Evolutionary conservation across 768 basidiomycete genomes (phyloP), one percentile per base, ranked within the genome.

Genomic region (Grammothele lineata): DNA sequence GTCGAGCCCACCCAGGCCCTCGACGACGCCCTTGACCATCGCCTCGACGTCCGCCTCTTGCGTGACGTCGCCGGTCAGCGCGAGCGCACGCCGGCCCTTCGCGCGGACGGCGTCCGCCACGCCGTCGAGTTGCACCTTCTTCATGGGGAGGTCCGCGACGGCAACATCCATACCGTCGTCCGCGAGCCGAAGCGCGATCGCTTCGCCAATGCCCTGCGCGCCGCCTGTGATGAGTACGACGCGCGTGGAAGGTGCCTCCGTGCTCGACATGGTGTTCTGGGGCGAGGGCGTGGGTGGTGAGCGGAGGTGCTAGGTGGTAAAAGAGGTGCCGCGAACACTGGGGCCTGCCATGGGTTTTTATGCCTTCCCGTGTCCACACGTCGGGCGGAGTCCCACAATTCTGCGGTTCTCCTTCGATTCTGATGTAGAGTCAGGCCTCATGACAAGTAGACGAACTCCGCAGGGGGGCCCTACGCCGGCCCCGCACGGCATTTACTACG

Each of bases 141-240:
- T 58, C 7, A 32, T 17, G n/a, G 41, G 34, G 15, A 60, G 9
- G 33, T 58, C 60, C 25, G 45, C 40, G 8, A 62, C 36, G 5
- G 45, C 55, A 19, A 58, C 47, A 43, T 62, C 55, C 27, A 43
- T 48, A 23, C 62, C 62, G 37, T 62, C 62, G 3, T 55, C 48
- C 4, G 63, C 63, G 24, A 65, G 56, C 12, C 55, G 54, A 11
- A 62, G 37, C 6, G 62, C 62, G 35, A 65, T 58, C 26, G 54
- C 59, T 21, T 55, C 48, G 14, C 63, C 63, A 11, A 65, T 58
- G 32, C 63, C 63, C 35, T 65, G 67, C 1, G 66, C 65, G 4
- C 66, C 65, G 18, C 73, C 75, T 0, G 73, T 74, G 25, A 76
- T 60, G 19, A 72, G 44, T 1, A 69, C 73, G 33, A 72, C 57